Evolutionary conservation across 805 yeast genomes (phyloP), one percentile per base, ranked within the genome.

Genomic region (Blastobotrys terrestris): DNA sequence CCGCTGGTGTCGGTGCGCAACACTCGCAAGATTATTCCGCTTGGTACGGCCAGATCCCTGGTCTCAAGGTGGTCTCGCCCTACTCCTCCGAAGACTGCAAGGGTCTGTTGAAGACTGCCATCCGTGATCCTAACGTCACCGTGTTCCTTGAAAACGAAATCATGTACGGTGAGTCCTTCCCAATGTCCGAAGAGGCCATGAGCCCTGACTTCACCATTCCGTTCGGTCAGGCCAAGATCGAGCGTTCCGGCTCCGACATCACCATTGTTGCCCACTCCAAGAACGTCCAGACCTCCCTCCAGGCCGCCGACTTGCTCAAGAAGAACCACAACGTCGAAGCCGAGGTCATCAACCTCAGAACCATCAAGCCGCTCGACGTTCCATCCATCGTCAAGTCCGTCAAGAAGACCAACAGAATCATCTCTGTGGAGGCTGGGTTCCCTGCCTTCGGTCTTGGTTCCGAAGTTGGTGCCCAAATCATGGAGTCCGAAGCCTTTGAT

Each of bases 1-100:
- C 99, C 63, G 97, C 97, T 48, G 98, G 98, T 81, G 99, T 94
- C 63, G 99, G 82, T 64, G 99, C 99, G 55, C 99, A 94, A 76
- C 99, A 94, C 77, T 94, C 99, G 22, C 99, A 94, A 77, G 95
- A 90, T 76, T 94, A 83, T 72, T 79, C 96, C 53, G 90, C 97
- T 51, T 94, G 99, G 99, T 94, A 94, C 75, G 98, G 97, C 61
- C 77, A 95, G 50, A 90, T 94, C 64, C 99, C 99, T 56, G 99
- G 99, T 71, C 79, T 94, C 71, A 94, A 94, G 78, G 99, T 94
- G 43, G 75, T 94, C 49, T 88, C 96, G 46, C 99, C 99, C 51
- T 94, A 84, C 77, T 83, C 94, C 51, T 86, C 98, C 49, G 97
- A 87, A 75, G 99, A 94, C 74, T 86, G 89, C 71, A 88, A 87